A percentile compares a stretch with the other conserved stretches of the same genome.
Evolutionary conservation across 768 basidiomycete species (phyloP).

Genomic region (Amanita brunnescens): DNA sequence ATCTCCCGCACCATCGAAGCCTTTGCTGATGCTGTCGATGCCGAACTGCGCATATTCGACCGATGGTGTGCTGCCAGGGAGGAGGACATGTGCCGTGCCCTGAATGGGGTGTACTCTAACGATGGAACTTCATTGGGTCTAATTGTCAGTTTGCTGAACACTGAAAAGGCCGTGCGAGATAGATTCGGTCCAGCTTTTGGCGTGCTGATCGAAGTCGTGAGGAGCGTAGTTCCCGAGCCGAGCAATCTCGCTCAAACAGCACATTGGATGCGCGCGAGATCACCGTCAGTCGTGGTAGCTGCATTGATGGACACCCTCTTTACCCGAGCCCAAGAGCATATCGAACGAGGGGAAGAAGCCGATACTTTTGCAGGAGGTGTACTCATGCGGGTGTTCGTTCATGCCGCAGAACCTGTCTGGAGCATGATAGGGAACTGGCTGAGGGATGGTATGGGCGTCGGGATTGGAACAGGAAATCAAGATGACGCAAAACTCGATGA

Average conservation of each 20-base stretch:
- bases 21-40: slow-evolving; percentile 66
- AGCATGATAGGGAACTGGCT: slow-evolving; percentile 65
- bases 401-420: slow-evolving; percentile 67
- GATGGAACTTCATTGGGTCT: slow-evolving; percentile 17
- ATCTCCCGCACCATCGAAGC: slow-evolving; percentile 67
- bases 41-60: slow-evolving; percentile 50
- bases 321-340: slow-evolving; percentile 44
- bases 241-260: slow-evolving; percentile 2
- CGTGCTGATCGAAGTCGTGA: slow-evolving; percentile 44
- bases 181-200: slow-evolving; percentile 50
- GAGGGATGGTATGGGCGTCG: slow-evolving; percentile 57
- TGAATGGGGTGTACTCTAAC: slow-evolving; percentile 32
- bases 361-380: slow-evolving; percentile 45
- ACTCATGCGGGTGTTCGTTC: slow-evolving; percentile 54
- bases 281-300: slow-evolving; percentile 47
- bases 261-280: slow-evolving; percentile 16
- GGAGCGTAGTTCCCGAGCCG: slow-evolving; percentile 18
- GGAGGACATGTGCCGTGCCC: slow-evolving; percentile 54
- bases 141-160: slow-evolving; percentile 58
- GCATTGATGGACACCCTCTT: slow-evolving; percentile 58
- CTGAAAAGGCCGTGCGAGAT: slow-evolving; percentile 51
- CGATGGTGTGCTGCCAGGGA: slow-evolving; percentile 66
- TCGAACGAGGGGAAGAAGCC: slow-evolving; percentile 36
- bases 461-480: slow-evolving; percentile 22
- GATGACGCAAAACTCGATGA: slow-evolving; percentile 42